Conservation (phyloP, 345 rosid species). For the Lepidium sativum region DNA sequence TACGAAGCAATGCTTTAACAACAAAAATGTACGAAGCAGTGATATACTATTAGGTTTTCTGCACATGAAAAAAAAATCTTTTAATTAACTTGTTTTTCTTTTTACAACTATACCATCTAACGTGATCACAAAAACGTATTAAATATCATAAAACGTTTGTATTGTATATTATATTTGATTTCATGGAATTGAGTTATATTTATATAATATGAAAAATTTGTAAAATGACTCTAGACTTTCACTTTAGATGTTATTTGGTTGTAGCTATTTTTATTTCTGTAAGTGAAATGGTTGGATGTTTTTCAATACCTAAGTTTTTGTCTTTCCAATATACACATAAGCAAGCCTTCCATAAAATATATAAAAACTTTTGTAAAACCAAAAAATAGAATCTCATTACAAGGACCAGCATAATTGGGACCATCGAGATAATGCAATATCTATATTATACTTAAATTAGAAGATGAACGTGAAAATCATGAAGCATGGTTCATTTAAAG, state of each 20-base stretch:
- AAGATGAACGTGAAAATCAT: slow-evolving; percentile 19
- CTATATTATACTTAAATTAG: slow-evolving; percentile 6
- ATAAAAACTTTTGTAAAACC: neutral
- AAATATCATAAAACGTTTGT: too few species aligned
- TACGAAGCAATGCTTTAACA: too few species aligned
- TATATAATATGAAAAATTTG: neutral
- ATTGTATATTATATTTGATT: too few species aligned
- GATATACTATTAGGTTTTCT: neutral
- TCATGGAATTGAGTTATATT: too few species aligned
- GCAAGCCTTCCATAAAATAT: neutral
- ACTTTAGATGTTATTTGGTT: neutral
- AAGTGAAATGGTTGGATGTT: neutral
- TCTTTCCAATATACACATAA: neutral
- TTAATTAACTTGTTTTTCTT: too few species aligned
- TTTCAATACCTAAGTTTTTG: neutral
- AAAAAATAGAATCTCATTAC: neutral
- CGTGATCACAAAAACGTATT: too few species aligned
- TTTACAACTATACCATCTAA: too few species aligned
- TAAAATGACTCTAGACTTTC: neutral
- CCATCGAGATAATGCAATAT: neutral
- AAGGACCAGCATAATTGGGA: slow-evolving; percentile 20
- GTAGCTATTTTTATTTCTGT: neutral
- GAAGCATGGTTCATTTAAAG: slow-evolving; percentile 7
- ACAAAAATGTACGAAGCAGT: neutral
- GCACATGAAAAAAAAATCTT: too few species aligned